Evolutionary conservation across 1,139 yeast genomes (phyloP), one percentile per base, ranked within the genome.

Genomic region (Scheffersomyces stambukii): DNA sequence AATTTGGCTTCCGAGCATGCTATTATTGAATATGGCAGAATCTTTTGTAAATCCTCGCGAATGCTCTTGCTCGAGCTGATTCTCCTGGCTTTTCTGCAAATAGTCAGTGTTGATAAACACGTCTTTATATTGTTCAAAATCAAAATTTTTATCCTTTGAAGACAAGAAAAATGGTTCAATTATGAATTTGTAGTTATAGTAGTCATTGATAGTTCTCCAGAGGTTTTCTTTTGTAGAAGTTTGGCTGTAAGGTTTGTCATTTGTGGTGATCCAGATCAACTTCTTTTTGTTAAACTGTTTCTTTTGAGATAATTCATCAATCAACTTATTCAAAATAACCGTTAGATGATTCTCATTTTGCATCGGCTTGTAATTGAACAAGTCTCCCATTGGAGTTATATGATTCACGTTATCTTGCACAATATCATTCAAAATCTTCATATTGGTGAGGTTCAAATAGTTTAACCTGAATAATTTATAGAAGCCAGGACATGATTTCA

Each of bases 81-180:
- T 7, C 19, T 35, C 32, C 9, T 31, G 29, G 15, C 25, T 20
- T 13, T 35, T 34, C 14, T 47, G 50, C 33, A 64, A 40, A 37
- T 54, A 62, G 37, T 59, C 55, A 4, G 72, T 64, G 38, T 65
- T 66, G 32, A 66, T 44, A 37, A 80, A 67, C 16, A 78, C 61
- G 32, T 77, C 81, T 42, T 76, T 70, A 48, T 73, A 86, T 25
- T 68, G 61, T 5, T 62, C 41, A 33, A 70, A 56, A 45, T 81
- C 69, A 46, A 83, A 82, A 4, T 32, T 50, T 37, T 15, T 49
- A 2, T 24, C 17, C 3, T 33, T 25, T 6, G 40, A 32, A 6
- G 29, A 34, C 22, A 86, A 51, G 43, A 89, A 78, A 30, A 84
- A 68, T 0, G 96, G 94, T 13, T 64, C 60, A 11, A 88, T 67